Base-by-base conservation (phyloP, 169 alveolate species). In the Babesia bigemina region DNA sequence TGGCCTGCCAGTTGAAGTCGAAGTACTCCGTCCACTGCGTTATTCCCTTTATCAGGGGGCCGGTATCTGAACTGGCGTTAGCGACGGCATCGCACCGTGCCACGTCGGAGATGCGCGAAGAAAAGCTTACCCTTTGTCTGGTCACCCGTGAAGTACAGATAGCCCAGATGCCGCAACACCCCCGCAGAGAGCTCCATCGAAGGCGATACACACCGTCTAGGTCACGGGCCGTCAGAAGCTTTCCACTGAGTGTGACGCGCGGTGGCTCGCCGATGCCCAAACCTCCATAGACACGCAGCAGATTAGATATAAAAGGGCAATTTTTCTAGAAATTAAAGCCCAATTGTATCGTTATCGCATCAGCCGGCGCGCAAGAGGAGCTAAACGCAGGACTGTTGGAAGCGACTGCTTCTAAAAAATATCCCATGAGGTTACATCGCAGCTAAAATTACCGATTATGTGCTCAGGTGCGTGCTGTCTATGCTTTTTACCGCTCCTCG, bases 21-120 rank as follows among this genome's bases (percentile, higher is more conserved):
- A 75, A 75, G 50, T 44, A 75, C 26, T 50, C 45, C 26, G n/a
- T 45, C 85, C 85, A 75, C 9, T n/a, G 47, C 10, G n/a, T 58
- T 7, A 58, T 4, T 9, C 50, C 14, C 22, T 36, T 58, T 0
- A 33, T n/a, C 24, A 58, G 21, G 44, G 45, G 13, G 21, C 13
- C 21, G 4, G 14, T 19, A 13, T 42, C 66, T 58, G 21, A 36
- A 22, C 22, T 16, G 9, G 21, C 13, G 21, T 58, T 13, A n/a
- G 22, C 50, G 19, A 16, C 4, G n/a, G 45, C 22, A 22, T n/a
- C 11, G 16, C 26, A 28, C 21, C 13, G 13, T 10, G 66, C 33
- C 45, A 22, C 49, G n/a, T 0, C 2, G 66, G 6, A 14, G 1
- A 0, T 2, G 11, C n/a, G 2, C 49, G 66, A 42, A 58, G 22